Conservation (phyloP, 148 eudicot genomes). For the Rhododendron mucronatum region DNA sequence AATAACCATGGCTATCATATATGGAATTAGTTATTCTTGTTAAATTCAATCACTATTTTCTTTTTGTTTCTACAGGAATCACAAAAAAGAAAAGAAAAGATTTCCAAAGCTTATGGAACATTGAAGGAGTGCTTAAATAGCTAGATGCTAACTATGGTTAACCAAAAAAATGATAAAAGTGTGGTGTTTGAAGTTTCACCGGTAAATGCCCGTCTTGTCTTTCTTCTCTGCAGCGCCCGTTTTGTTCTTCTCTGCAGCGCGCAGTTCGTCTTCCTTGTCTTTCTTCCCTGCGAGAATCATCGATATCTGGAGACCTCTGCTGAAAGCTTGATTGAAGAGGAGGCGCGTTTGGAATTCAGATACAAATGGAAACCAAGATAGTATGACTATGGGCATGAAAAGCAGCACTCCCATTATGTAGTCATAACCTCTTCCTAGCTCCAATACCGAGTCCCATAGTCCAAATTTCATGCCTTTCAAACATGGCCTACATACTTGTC, state of each 20-base stretch:
- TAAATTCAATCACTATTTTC: background rate
- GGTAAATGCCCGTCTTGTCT: background rate
- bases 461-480: slow-evolving; percentile 59
- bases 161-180: background rate
- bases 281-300: slow-evolving; percentile 92
- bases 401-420: slow-evolving; percentile 75
- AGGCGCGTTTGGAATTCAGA: slow-evolving; percentile 94
- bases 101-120: background rate
- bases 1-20: background rate
- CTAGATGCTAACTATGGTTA: background rate
- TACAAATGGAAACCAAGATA: slow-evolving; percentile 93
- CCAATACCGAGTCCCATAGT: slow-evolving; percentile 88
- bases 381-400: slow-evolving; percentile 74
- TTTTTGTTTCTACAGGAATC: background rate
- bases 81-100: background rate
- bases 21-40: background rate
- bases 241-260: background rate
- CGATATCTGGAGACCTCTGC: slow-evolving; percentile 95
- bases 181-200: background rate
- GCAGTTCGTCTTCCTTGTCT: slow-evolving; percentile 31
- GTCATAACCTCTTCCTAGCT: slow-evolving; percentile 86
- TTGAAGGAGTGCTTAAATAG: background rate
- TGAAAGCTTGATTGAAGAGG: slow-evolving; percentile 97
- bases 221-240: background rate
- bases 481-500: slow-evolving; percentile 74